A percentile compares a stretch with the other conserved stretches of the same genome.
phyloP scores from a whole-genome alignment of 208 protist genomes.

The Vickermania ingenoplastis region DNA sequence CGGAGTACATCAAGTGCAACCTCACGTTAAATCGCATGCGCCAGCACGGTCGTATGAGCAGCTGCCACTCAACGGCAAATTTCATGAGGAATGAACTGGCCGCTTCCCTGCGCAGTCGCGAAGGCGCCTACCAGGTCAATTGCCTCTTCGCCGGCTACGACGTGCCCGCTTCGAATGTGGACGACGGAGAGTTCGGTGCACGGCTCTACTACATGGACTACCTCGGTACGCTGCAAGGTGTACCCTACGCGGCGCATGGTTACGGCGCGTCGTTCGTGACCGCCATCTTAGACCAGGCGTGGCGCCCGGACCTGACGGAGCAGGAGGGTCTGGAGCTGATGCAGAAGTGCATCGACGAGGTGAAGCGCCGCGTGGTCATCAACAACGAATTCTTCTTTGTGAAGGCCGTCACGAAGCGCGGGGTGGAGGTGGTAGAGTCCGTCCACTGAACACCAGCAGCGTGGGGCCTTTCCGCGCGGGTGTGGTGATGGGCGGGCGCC shows the following conservation, averaged over 20 bases:
- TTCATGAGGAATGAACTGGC: conserved; percentile 86
- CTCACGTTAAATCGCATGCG: conserved; percentile 78
- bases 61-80: conserved; percentile 72
- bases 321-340: conserved; percentile 89
- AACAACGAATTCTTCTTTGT: conserved; percentile 85
- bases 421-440: conserved; percentile 63
- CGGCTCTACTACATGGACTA: conserved; percentile 95
- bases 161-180: conserved; percentile 50
- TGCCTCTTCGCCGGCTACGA: conserved; percentile 90
- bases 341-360: conserved; percentile 90
- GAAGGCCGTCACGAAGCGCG: conserved; percentile 86
- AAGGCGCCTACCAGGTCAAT: conserved; percentile 84
- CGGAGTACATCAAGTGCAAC: conserved; percentile 91
- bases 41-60: conserved; percentile 72
- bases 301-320: conserved; percentile 82
- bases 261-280: conserved; percentile 90
- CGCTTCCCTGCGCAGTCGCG: conserved; percentile 66
- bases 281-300: conserved; percentile 84
- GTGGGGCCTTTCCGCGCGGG: background rate
- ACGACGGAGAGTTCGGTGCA: conserved; percentile 40
- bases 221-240: conserved; percentile 83
- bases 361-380: conserved; percentile 85
- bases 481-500: too few relatives aligned
- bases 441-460: conserved; percentile 28
- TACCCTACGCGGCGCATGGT: conserved; percentile 90